Conservation (phyloP, 257 asterid genomes). For the Solanum paucissectum region DNA sequence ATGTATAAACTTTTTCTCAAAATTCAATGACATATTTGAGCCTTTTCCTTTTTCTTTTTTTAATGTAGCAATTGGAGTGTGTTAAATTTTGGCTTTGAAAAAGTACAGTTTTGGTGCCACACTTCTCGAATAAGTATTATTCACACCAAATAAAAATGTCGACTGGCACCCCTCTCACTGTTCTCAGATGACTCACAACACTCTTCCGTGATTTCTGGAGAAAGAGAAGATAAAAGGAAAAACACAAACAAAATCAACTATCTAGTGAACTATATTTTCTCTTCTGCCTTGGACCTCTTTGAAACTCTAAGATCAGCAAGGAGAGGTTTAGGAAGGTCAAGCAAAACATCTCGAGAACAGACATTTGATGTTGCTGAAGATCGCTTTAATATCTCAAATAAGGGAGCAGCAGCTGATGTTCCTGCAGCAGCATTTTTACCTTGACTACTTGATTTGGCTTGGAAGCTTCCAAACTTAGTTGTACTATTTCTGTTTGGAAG, state of each 20-base stretch:
- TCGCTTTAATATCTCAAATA: constrained; percentile 61
- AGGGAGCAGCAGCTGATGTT: constrained; percentile 17
- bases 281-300: constrained; percentile 38
- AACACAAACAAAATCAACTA: background rate
- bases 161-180: background rate
- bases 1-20: too few relatives aligned
- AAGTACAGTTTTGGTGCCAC: background rate
- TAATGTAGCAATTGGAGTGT: background rate
- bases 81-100: background rate
- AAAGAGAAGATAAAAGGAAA: background rate
- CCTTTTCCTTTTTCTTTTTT: too few relatives aligned
- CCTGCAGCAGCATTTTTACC: constrained; percentile 1
- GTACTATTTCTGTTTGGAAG: constrained; percentile 1
- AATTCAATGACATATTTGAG: too few relatives aligned
- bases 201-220: background rate
- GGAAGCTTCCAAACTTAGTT: constrained; percentile 10
- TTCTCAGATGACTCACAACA: background rate
- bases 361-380: constrained; percentile 27
- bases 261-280: constrained; percentile 15
- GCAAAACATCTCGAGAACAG: constrained; percentile 18
- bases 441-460: constrained; percentile 13
- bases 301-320: constrained; percentile 50
- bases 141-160: background rate
- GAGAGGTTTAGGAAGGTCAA: constrained; percentile 43
- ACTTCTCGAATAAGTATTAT: background rate